phyloP scores from a whole-genome alignment of 495 filamentous ascomycete species.

The Penicillium angulare region DNA sequence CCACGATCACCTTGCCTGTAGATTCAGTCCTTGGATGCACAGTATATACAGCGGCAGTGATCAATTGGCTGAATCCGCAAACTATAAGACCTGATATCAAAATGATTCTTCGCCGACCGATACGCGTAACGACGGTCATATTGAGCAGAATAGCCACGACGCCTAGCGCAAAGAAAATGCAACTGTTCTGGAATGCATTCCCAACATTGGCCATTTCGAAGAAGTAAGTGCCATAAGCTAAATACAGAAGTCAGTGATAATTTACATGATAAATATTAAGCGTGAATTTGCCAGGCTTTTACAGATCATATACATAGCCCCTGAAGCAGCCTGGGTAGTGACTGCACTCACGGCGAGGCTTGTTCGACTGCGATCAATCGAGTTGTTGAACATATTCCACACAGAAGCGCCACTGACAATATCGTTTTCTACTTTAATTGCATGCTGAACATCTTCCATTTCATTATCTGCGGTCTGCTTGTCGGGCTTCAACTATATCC shows the following conservation, averaged over 20 bases:
- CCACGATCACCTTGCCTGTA: constrained; percentile 51
- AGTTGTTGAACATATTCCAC: constrained; percentile 53
- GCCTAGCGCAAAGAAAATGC: constrained; percentile 54
- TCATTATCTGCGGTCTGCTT: constrained; percentile 44
- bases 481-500: constrained; percentile 33
- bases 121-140: constrained; percentile 49
- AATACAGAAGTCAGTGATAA: neutral
- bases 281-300: neutral
- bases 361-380: constrained; percentile 52
- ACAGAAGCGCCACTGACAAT: constrained; percentile 40
- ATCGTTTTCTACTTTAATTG: constrained; percentile 49
- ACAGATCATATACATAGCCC: constrained; percentile 60
- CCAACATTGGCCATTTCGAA: constrained; percentile 61
- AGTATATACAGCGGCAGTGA: constrained; percentile 55
- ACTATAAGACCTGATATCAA: constrained; percentile 49
- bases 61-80: constrained; percentile 53
- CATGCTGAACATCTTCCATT: constrained; percentile 50
- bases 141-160: constrained; percentile 58
- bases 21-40: constrained; percentile 34
- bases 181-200: constrained; percentile 58
- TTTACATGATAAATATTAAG: neutral
- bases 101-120: constrained; percentile 54
- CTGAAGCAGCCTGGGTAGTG: constrained; percentile 55
- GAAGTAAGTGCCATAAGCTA: constrained; percentile 62
- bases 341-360: constrained; percentile 49